Base-by-base conservation (phyloP, 140 eudicot genomes). In the Artemisia princeps region DNA sequence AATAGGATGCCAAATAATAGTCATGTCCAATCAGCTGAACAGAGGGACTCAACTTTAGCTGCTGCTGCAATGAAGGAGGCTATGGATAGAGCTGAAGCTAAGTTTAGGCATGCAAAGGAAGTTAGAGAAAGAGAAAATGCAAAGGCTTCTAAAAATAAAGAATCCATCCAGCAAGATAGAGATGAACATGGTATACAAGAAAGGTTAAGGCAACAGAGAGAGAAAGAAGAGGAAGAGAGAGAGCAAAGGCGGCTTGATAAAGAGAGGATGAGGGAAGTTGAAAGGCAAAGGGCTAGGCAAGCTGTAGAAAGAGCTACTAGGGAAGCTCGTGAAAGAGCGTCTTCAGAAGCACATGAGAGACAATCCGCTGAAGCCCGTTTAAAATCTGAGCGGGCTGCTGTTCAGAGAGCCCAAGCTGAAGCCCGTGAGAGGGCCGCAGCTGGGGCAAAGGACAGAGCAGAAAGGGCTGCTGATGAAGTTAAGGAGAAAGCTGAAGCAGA, bases 11-110 rank as follows among this genome's bases (percentile, higher is more conserved):
- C 10, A 22, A 58, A 58, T 58, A 37, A 58, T 58, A 58, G 48
- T 13, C 4, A 3, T 30, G 13, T 55, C 37, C 76, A 64, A 56
- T 73, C 82, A 15, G 76, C 76, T 76, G 88, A 74, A 74, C 80
- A 76, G 26, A 50, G 69, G 71, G 74, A 79, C 61, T 65, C 84
- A 22, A 79, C 68, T 75, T 78, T 83, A 53, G 83, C 78, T 67
- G 87, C 96, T 64, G 94, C 86, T 75, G 91, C 95, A 30, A 89
- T 89, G 91, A 89, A 89, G 78, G 96, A 86, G 45, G 97, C 92
- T 42, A 82, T 89, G 97, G 97, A 83, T 49, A 79, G 84, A 69
- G 97, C 97, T 58, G 95, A 89, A 76, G 97, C 97, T 55, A 86
- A 82, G 72, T 89, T 89, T 53, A 89, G 78, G 76, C 91, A 89